Conservation (phyloP, 2,329 filamentous ascomycete species). For the Xylariaceae sp. region DNA sequence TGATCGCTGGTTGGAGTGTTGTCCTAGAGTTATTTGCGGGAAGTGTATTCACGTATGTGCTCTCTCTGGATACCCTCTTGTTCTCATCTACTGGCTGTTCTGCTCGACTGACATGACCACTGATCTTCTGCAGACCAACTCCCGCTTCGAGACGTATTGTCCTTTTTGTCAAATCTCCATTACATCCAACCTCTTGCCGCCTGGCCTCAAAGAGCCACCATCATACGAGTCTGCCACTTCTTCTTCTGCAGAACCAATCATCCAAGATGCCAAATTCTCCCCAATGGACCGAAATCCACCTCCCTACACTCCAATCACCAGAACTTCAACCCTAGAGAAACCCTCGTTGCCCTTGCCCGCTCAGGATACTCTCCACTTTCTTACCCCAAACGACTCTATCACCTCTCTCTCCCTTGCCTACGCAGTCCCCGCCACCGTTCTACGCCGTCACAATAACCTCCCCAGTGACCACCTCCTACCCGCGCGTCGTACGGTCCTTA, state of each 20-base stretch:
- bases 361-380: conserved; percentile 66
- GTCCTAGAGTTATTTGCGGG: conserved; percentile 66
- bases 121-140: conserved; percentile 50
- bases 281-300: conserved; percentile 25
- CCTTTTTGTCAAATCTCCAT: conserved; percentile 73
- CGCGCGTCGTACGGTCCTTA: conserved; percentile 64
- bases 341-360: conserved; percentile 7
- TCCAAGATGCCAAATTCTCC: not conserved
- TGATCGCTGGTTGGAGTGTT: conserved; percentile 64
- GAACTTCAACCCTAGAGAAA: conserved; percentile 24
- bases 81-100: no score
- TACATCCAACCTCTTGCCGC: conserved; percentile 49
- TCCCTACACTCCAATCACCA: conserved; percentile 32
- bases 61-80: no score
- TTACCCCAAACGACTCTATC: conserved; percentile 67
- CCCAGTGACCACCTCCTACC: conserved; percentile 67
- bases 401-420: conserved; percentile 68
- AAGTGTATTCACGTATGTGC: conserved; percentile 58
- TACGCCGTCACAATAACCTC: conserved; percentile 66
- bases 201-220: conserved; percentile 65
- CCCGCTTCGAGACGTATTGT: conserved; percentile 61
- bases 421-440: conserved; percentile 56
- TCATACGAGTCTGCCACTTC: conserved; percentile 48
- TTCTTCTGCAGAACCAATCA: conserved; percentile 8
- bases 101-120: no score